These are phyloP conservation scores for Ganoderma multipileum DNA, from an alignment of 1,284 basidiomycete genomes.

Conservation along the genomic window DNA sequence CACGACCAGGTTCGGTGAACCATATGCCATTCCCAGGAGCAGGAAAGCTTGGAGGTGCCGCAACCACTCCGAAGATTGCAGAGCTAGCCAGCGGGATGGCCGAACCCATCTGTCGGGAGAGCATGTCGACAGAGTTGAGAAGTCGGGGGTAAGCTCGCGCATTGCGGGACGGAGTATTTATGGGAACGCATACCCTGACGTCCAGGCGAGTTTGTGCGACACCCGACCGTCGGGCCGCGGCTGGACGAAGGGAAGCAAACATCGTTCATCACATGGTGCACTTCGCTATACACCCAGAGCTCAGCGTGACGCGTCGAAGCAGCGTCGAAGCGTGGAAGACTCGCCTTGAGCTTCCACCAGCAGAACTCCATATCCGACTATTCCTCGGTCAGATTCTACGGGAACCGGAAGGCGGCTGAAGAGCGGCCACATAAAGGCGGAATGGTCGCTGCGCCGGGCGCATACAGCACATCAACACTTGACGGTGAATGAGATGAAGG, in stretches of 20 bases:
- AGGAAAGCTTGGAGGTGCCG: constrained; percentile 63
- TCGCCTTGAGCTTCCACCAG: constrained; percentile 18
- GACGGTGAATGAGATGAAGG: background rate
- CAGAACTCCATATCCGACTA: constrained; percentile 8
- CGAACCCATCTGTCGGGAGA: constrained; percentile 14
- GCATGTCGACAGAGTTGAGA: constrained; percentile 8
- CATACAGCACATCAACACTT: background rate
- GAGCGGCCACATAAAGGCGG: constrained; percentile 11
- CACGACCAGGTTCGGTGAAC: constrained; percentile 59
- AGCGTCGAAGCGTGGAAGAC: background rate
- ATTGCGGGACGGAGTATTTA: background rate
- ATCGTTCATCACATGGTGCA: constrained; percentile 12
- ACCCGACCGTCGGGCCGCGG: background rate
- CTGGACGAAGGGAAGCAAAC: background rate
- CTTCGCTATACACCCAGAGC: background rate
- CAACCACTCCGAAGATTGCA: constrained; percentile 16
- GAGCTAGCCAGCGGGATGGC: constrained; percentile 13
- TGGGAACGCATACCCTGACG: background rate
- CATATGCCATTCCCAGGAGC: constrained; percentile 74
- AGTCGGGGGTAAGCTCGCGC: background rate
- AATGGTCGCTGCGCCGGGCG: background rate
- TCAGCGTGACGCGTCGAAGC: background rate
- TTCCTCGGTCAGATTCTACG: constrained; percentile 1
- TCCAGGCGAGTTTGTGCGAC: background rate
- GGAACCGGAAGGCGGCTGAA: constrained; percentile 18